phyloP scores from a whole-genome alignment of 208 protist species.

The Leishmania aethiopica region DNA sequence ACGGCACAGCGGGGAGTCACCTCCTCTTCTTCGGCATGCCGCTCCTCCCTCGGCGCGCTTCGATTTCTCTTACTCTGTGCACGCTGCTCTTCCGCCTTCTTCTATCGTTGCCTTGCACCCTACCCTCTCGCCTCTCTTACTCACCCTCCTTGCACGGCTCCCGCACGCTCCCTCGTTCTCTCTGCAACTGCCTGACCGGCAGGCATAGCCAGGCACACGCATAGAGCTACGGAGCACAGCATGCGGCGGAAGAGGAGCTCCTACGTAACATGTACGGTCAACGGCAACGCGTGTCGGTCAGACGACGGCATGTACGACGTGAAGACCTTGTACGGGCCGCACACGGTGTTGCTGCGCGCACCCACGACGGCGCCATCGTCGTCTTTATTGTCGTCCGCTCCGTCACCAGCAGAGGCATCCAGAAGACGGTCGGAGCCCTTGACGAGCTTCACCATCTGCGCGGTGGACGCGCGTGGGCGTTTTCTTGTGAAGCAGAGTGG shows the following conservation, averaged over 20 bases:
- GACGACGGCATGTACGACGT: slow-evolving; percentile 37
- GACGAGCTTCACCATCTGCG: slow-evolving; percentile 34
- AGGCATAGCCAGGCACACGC: background rate
- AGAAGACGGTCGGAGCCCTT: background rate
- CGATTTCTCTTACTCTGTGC: background rate
- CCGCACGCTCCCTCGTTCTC: background rate
- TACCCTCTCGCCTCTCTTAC: background rate
- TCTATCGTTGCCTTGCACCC: background rate
- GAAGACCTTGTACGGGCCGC: slow-evolving; percentile 44
- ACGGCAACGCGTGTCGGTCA: slow-evolving; percentile 30
- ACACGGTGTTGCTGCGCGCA: slow-evolving; percentile 41
- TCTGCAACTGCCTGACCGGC: background rate
- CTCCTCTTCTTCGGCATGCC: background rate
- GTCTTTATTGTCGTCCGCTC: background rate
- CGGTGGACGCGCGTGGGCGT: slow-evolving; percentile 50
- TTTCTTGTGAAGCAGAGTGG: slow-evolving; percentile 47
- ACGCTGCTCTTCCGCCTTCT: background rate
- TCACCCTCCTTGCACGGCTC: background rate
- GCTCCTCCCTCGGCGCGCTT: background rate
- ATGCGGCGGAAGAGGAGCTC: background rate
- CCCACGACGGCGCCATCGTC: background rate
- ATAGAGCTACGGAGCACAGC: background rate
- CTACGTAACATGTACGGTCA: slow-evolving; percentile 28
- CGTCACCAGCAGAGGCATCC: background rate
- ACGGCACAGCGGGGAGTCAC: background rate